Evolutionary conservation across 1,284 basidiomycete species (phyloP).

Genomic region (Kalmanozyma brasiliensis): DNA sequence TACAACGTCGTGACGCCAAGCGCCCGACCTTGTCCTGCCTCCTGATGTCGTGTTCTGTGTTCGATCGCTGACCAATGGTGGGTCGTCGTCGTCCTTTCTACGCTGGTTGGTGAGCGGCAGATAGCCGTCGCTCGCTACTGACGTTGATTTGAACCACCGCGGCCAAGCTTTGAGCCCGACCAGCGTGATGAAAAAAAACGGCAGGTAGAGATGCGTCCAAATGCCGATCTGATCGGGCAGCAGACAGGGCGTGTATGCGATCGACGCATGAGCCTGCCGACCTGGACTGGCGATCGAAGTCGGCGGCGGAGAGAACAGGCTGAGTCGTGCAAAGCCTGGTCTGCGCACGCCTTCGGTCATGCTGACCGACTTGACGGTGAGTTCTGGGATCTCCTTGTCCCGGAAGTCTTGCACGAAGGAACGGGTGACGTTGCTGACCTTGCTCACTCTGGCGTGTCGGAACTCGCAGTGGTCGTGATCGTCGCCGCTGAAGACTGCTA

Average conservation of each 20-base stretch:
- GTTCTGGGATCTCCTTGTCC: constrained; percentile 39
- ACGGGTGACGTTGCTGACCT: background rate
- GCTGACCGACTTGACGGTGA: constrained; percentile 60
- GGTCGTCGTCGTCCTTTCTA: constrained; percentile 33
- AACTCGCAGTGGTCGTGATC: constrained; percentile 64
- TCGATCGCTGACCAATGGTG: constrained; percentile 4
- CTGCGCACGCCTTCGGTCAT: constrained; percentile 57
- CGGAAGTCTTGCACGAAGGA: constrained; percentile 26
- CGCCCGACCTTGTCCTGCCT: background rate
- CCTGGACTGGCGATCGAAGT: background rate
- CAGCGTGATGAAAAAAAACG: constrained; percentile 30
- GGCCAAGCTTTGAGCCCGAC: constrained; percentile 23
- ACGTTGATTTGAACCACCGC: background rate
- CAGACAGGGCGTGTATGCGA: constrained; percentile 54
- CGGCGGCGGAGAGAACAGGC: constrained; percentile 26
- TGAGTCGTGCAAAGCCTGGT: constrained; percentile 57
- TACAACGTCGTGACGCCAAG: constrained; percentile 29
- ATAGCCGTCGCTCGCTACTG: constrained; percentile 7
- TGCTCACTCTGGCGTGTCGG: constrained; percentile 28
- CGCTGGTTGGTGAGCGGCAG: constrained; percentile 16
- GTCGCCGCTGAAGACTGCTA: constrained; percentile 57
- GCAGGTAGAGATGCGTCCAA: constrained; percentile 52
- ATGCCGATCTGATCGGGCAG: constrained; percentile 58
- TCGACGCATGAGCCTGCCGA: background rate
- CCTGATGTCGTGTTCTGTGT: background rate